phyloP scores from a whole-genome alignment of 148 eudicot species.

The Rhododendron mucronatum region DNA sequence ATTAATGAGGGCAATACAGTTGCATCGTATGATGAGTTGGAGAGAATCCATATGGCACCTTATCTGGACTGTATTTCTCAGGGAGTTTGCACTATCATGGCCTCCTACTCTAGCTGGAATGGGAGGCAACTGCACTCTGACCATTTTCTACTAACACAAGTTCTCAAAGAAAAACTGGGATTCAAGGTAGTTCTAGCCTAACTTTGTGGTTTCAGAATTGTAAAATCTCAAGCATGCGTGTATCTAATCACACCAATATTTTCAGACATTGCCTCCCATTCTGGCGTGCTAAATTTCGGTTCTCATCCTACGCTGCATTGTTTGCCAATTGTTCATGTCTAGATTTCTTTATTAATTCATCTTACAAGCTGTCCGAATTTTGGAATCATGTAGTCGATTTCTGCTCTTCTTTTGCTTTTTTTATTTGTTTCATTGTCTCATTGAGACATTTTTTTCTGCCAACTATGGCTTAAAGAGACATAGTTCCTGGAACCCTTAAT shows the following conservation, averaged over 20 bases:
- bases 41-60: constrained; percentile 77
- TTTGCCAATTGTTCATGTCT: constrained; percentile 8
- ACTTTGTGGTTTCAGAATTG: background rate
- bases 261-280: background rate
- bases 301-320: background rate
- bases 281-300: background rate
- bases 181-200: constrained; percentile 47
- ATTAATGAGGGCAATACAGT: constrained; percentile 78
- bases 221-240: background rate
- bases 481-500: background rate
- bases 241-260: background rate
- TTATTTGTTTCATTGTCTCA: background rate
- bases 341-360: background rate
- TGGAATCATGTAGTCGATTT: background rate
- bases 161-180: constrained; percentile 66
- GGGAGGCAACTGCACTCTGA: constrained; percentile 57
- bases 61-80: constrained; percentile 67
- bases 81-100: constrained; percentile 89
- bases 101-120: constrained; percentile 87
- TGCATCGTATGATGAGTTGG: constrained; percentile 57
- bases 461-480: background rate
- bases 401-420: background rate
- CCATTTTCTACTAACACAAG: constrained; percentile 60
- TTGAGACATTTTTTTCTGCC: background rate
- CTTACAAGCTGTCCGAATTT: background rate